Evolutionary conservation across 2,329 filamentous ascomycete species (phyloP).

Genomic region (Septoria linicola): DNA sequence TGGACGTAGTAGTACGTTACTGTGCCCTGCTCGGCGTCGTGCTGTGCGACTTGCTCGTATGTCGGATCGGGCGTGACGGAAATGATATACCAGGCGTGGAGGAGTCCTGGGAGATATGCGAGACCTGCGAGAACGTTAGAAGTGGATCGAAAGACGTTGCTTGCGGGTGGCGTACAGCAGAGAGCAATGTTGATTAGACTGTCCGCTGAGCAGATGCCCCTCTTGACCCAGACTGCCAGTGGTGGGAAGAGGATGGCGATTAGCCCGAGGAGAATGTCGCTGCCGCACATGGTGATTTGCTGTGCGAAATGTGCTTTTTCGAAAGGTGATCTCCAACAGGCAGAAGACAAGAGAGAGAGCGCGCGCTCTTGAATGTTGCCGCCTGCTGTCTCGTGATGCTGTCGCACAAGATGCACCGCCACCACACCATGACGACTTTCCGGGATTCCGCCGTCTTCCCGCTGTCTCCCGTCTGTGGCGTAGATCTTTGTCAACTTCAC

Average conservation of each 20-base stretch:
- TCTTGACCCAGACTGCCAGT: conserved; percentile 85
- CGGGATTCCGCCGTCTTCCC: no score
- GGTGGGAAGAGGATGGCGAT: conserved; percentile 61
- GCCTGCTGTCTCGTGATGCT: conserved; percentile 14
- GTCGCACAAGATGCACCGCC: not conserved
- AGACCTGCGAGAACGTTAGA: conserved; percentile 31
- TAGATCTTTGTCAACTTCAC: conserved; percentile 13
- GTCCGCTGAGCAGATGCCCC: conserved; percentile 87
- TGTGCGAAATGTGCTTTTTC: not conserved
- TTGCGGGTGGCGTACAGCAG: conserved; percentile 48
- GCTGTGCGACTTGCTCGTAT: conserved; percentile 64
- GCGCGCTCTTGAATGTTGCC: conserved; percentile 13
- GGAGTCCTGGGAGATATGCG: conserved; percentile 70
- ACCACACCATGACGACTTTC: not conserved
- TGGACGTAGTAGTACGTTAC: conserved; percentile 74
- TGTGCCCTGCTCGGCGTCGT: conserved; percentile 55
- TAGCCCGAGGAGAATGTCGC: conserved; percentile 61
- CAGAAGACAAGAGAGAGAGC: not conserved
- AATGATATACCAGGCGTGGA: conserved; percentile 99
- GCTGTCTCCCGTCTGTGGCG: no score
- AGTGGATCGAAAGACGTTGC: not conserved
- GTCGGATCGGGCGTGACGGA: conserved; percentile 75
- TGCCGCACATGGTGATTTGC: conserved; percentile 53
- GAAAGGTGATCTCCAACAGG: not conserved
- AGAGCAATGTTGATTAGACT: conserved; percentile 94